Evolutionary conservation across 2,329 filamentous ascomycete genomes (phyloP), one percentile per base, ranked within the genome.

Genomic region (Alternaria rosae): DNA sequence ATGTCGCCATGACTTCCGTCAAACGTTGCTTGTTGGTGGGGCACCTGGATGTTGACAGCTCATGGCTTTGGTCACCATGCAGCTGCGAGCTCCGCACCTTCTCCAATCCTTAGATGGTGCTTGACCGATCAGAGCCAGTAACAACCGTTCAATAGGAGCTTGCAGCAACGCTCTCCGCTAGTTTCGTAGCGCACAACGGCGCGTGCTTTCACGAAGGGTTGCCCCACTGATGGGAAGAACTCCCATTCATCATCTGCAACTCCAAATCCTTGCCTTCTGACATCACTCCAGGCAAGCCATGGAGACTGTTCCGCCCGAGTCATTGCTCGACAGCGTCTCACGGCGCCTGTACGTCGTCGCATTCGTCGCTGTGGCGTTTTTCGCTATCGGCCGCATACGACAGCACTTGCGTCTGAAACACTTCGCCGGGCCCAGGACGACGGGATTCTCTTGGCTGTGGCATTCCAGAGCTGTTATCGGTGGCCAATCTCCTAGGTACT

Each of bases 391-490:
- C 28, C 68, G 74, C n/a, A 48, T 70, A 12, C 65, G 61, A 13
- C 64, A 77, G 56, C 76, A 74, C 56, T 62, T 60, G 59, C 74
- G 74, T n/a, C 59, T 78, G 62, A 69, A 69, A 50, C 70, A 71
- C 13, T 76, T 78, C 62, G 70, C 69, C 25, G 76, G 76, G n/a
- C 76, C 76, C 13, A 28, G 58, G 10, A 71, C 69, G 6, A 70
- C 73, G 25, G 74, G 75, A 6, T 64, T 76, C 38, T 76, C 73
- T 15, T 74, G 73, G 70, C 64, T 69, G 52, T 76, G 73, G 75
- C 71, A 76, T 54, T 75, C 75, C 3, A 70, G 60, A 38, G 76
- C 74, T 9, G 71, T 76, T 17, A 42, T 76, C 28, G 70, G 72
- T 25, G 70, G 73, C 2, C 62, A 66, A 41, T 58, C 72, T 4